A percentile compares a stretch with the other conserved stretches of the same genome.
Conservation (phyloP, 78 protist genomes). For the Parvularia atlantis region DNA sequence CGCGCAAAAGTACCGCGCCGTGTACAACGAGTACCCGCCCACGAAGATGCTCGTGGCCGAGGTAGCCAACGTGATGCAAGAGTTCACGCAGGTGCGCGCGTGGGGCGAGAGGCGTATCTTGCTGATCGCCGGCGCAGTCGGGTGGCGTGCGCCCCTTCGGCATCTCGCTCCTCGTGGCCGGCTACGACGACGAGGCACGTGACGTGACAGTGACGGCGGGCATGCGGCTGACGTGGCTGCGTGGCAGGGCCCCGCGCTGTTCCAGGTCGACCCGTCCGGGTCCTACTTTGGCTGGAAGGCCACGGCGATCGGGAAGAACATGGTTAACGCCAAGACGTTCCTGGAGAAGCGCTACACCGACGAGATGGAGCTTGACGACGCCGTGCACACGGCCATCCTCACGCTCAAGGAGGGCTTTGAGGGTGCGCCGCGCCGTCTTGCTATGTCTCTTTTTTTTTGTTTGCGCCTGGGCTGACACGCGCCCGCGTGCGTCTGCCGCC, state of each 20-base stretch:
- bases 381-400: slow-evolving; percentile 92
- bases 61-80: slow-evolving; percentile 96
- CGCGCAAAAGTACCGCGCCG: slow-evolving; percentile 73
- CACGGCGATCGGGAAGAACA: slow-evolving; percentile 94
- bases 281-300: slow-evolving; percentile 99
- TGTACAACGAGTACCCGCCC: slow-evolving; percentile 80
- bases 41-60: slow-evolving; percentile 75
- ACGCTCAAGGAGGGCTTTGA: slow-evolving; percentile 90
- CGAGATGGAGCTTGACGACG: slow-evolving; percentile 94
- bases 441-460: background rate
- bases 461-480: no score
- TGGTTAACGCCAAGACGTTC: slow-evolving; percentile 82
- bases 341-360: slow-evolving; percentile 93
- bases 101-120: no score
- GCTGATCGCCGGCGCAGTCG: background rate
- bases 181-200: slow-evolving; percentile 65
- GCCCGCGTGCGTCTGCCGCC: no score
- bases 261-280: slow-evolving; percentile 89
- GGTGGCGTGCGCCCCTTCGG: slow-evolving; percentile 99
- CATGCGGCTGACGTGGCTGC: slow-evolving; percentile 40
- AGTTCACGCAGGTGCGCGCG: slow-evolving; percentile 98
- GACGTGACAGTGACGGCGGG: no score
- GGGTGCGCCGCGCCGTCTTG: no score
- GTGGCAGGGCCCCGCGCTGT: slow-evolving; percentile 93
- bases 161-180: slow-evolving; percentile 91